phyloP scores from a whole-genome alignment of 73 alveolate genomes.

The Stentor roeselii region DNA sequence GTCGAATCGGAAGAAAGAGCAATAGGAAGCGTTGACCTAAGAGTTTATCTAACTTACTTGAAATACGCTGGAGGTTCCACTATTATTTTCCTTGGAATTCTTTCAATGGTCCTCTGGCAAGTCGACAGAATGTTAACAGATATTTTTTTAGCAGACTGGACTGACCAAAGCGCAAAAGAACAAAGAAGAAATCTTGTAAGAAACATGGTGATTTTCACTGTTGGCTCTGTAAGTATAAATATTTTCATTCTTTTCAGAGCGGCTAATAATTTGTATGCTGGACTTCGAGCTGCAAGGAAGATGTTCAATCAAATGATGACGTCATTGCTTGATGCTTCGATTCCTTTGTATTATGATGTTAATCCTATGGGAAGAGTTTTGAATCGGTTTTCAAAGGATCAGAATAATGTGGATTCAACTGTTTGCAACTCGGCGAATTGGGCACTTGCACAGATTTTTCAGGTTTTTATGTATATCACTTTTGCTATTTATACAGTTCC shows the following conservation, averaged over 20 bases:
- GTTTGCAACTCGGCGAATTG: constrained; percentile 24
- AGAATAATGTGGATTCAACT: constrained; percentile 35
- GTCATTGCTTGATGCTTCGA: constrained; percentile 83
- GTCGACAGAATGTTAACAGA: background rate
- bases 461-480: background rate
- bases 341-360: constrained; percentile 79
- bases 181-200: background rate
- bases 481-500: background rate
- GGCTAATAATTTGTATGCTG: constrained; percentile 28
- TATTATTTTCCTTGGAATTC: constrained; percentile 29
- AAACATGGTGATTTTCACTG: background rate
- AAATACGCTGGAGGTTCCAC: constrained; percentile 50
- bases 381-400: constrained; percentile 83
- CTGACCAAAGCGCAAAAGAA: background rate
- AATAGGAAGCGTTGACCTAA: constrained; percentile 39
- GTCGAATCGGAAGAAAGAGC: constrained; percentile 33
- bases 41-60: constrained; percentile 36
- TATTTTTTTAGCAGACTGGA: background rate
- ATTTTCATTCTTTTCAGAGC: background rate
- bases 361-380: constrained; percentile 88
- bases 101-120: constrained; percentile 52
- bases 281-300: constrained; percentile 43
- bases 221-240: background rate
- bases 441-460: background rate
- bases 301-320: constrained; percentile 71